Evolutionary conservation across 176 grass and related monocot species (phyloP).

Genomic region (Alopecurus myosuroides): DNA sequence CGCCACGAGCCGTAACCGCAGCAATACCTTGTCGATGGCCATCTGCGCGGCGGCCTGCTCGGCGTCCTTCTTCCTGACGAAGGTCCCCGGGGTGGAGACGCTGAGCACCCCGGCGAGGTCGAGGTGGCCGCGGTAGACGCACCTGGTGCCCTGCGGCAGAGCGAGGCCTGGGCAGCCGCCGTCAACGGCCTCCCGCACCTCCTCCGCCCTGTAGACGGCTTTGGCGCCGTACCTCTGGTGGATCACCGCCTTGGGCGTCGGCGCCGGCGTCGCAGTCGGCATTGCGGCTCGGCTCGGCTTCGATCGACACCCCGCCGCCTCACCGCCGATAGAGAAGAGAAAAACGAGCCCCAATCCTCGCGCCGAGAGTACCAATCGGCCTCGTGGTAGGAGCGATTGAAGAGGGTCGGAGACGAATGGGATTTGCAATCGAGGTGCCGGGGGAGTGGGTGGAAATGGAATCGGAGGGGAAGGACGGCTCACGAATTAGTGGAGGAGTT

Average conservation of each 20-base stretch:
- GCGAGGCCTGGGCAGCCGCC: conserved; percentile 75
- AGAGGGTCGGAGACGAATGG: neutral
- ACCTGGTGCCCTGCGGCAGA: conserved; percentile 45
- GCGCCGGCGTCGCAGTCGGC: conserved; percentile 21
- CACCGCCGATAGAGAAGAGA: neutral
- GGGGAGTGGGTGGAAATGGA: neutral
- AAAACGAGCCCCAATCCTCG: neutral
- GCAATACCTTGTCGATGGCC: conserved; percentile 74
- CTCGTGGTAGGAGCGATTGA: neutral
- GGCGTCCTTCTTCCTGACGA: conserved; percentile 84
- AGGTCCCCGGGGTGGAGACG: conserved; percentile 59
- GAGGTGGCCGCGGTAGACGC: conserved; percentile 65
- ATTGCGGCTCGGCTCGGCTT: neutral
- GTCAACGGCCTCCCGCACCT: conserved; percentile 49
- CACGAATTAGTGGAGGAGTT: neutral
- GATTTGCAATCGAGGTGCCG: neutral
- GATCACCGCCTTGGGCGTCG: conserved; percentile 84
- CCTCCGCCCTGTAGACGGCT: conserved; percentile 63
- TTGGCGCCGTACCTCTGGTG: conserved; percentile 64
- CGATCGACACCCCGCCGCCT: neutral
- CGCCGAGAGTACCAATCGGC: neutral
- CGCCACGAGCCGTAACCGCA: neutral
- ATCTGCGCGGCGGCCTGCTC: conserved; percentile 90
- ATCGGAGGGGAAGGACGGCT: neutral
- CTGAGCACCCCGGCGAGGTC: conserved; percentile 59